A percentile compares a stretch with the other conserved stretches of the same genome.
phyloP scores from a whole-genome alignment of 2,329 filamentous ascomycete genomes.

The Clarireedia paspali region DNA sequence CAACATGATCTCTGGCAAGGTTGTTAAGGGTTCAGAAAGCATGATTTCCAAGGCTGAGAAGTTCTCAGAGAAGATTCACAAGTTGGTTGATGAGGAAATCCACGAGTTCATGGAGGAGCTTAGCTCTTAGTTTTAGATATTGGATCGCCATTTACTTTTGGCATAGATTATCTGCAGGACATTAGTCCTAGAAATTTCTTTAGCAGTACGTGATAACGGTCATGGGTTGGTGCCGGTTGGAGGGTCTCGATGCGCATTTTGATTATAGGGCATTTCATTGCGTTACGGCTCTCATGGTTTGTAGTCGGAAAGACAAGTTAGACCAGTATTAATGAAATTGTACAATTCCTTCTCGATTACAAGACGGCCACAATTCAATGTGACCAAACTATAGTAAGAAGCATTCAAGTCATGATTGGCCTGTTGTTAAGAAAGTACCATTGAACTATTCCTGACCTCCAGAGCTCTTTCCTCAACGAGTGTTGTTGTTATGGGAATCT shows the following conservation, averaged over 20 bases:
- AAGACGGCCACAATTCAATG: too few relatives aligned
- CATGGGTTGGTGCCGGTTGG: slow-evolving; percentile 24
- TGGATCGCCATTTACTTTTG: slow-evolving; percentile 9
- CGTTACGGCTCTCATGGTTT: slow-evolving; percentile 13
- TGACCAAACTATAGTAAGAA: too few relatives aligned
- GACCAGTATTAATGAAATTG: slow-evolving; percentile 15
- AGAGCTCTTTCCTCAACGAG: slow-evolving; percentile 8
- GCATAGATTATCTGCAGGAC: slow-evolving; percentile 15
- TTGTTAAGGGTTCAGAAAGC: slow-evolving; percentile 45
- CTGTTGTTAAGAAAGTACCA: not conserved
- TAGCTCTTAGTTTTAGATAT: slow-evolving; percentile 20
- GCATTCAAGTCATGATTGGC: too few relatives aligned
- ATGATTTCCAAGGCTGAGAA: slow-evolving; percentile 51
- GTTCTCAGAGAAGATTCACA: slow-evolving; percentile 55
- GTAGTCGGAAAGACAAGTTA: slow-evolving; percentile 19
- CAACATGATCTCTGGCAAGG: slow-evolving; percentile 48
- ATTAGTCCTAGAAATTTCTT: slow-evolving; percentile 14
- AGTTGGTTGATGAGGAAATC: slow-evolving; percentile 54
- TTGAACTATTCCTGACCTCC: not conserved
- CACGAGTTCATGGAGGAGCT: slow-evolving; percentile 49
- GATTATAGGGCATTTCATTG: slow-evolving; percentile 26
- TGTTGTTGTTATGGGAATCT: not conserved
- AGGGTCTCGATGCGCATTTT: slow-evolving; percentile 24
- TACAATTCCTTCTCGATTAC: slow-evolving; percentile 2
- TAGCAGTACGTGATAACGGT: slow-evolving; percentile 23